Evolutionary conservation across 1,284 basidiomycete species (phyloP).

Genomic region (Trichosporon asahii): DNA sequence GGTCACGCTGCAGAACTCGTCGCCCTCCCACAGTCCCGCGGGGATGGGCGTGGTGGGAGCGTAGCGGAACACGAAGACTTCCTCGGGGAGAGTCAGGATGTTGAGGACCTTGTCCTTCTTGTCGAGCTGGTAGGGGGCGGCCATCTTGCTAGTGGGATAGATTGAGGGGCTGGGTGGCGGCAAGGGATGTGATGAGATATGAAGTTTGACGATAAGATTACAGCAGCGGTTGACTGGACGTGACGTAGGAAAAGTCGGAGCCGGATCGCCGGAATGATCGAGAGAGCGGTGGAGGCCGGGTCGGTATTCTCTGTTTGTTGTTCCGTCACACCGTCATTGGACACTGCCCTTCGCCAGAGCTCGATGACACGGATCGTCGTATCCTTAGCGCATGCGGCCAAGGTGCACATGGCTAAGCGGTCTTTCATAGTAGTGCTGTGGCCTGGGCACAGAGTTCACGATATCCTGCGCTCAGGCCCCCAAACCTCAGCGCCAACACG

Average conservation of each 20-base stretch:
- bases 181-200: too few relatives aligned
- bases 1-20: conserved; percentile 59
- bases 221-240: neutral
- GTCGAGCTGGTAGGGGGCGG: conserved; percentile 21
- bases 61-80: conserved; percentile 58
- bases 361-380: too few relatives aligned
- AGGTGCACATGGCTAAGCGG: too few relatives aligned
- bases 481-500: too few relatives aligned
- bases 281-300: neutral
- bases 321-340: neutral
- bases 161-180: too few relatives aligned
- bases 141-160: too few relatives aligned
- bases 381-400: too few relatives aligned
- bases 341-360: neutral
- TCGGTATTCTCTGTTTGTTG: neutral
- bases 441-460: too few relatives aligned
- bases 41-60: conserved; percentile 31
- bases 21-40: conserved; percentile 29
- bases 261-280: neutral
- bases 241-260: neutral
- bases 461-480: too few relatives aligned
- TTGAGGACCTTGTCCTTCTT: conserved; percentile 42
- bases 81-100: conserved; percentile 51
- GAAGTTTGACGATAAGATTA: too few relatives aligned
- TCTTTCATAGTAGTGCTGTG: too few relatives aligned